Base-by-base conservation (phyloP, 176 grass and related monocot genomes). In the Musa beccarii region DNA sequence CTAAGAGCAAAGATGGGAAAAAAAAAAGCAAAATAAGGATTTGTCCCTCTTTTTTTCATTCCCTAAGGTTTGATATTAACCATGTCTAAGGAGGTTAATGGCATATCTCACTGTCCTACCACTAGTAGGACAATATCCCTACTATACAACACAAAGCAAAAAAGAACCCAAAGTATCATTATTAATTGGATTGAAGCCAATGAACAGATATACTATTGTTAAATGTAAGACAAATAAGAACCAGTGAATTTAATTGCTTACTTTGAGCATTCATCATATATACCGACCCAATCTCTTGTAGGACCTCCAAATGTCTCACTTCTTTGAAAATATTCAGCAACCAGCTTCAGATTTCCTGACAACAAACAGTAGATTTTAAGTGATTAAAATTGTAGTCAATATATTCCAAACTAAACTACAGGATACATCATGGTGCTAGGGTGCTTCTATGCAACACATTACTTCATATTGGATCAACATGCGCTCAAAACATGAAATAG, bases 211-310 rank as follows among this genome's bases (percentile, higher is more conserved):
- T 12, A 11, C 13, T 14, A 14, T 11, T 21, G 19, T n/a, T 9
- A 19, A 21, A 28, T 8, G 16, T 25, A 52, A 34, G 68, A 21
- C 64, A 11, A 25, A 76, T 53, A 11, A 26, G 63, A 66, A 66
- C 1, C 63, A 66, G 21, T 22, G 10, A 66, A 26, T 10, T 66
- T 1, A 66, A 70, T 21, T 51, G 1, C 66, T 68, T 87, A 97
- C 94, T 97, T 97, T 26, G 94, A 93, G 76, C 94, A 97, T 93
- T 97, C 94, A 73, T 97, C 94, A 85, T 97, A 93, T 83, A 97
- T 97, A 74, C 90, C 90, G 73, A 93, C 89, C 94, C 94, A 97
- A 80, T 97, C 90, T 80, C 94, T 93, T 80, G 94, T 89, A 79
- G 94, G 94, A 72, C 94, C 94, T 61, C 94, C 94, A 34, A 97